These are phyloP conservation scores for Boletus rubropictus DNA, from an alignment of 768 basidiomycete species.

Conservation along the genomic window DNA sequence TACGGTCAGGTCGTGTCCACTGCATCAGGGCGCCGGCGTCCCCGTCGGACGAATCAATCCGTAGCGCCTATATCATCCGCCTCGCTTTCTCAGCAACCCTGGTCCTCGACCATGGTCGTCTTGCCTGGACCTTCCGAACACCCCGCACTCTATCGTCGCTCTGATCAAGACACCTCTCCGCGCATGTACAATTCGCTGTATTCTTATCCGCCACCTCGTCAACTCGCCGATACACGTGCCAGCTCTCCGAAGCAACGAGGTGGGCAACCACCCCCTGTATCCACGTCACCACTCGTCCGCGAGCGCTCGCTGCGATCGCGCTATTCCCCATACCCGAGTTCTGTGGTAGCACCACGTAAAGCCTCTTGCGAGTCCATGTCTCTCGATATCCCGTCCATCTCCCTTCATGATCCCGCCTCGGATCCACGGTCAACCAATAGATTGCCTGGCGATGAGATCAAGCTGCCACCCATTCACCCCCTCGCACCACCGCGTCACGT, in stretches of 20 bases:
- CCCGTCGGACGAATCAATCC: slow-evolving; percentile 47
- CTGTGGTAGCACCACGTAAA: slow-evolving; percentile 23
- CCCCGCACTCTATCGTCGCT: slow-evolving; percentile 20
- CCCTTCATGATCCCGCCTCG: slow-evolving; percentile 27
- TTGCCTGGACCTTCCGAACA: slow-evolving; percentile 24
- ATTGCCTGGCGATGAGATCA: slow-evolving; percentile 34
- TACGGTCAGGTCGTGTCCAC: slow-evolving; percentile 77
- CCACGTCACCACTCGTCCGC: slow-evolving; percentile 21
- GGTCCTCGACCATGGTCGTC: slow-evolving; percentile 45
- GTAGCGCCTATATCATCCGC: slow-evolving; percentile 29
- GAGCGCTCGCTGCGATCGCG: slow-evolving; percentile 27
- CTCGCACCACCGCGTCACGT: slow-evolving; percentile 26
- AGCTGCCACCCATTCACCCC: slow-evolving; percentile 39
- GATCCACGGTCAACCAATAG: slow-evolving; percentile 23
- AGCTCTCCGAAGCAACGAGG: slow-evolving; percentile 30
- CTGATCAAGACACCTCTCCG: slow-evolving; percentile 22
- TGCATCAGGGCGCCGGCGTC: slow-evolving; percentile 53
- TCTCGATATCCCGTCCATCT: slow-evolving; percentile 33
- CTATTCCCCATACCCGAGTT: slow-evolving; percentile 44
- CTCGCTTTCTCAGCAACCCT: slow-evolving; percentile 34
- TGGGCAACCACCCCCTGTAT: slow-evolving; percentile 22
- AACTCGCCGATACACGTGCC: slow-evolving; percentile 26
- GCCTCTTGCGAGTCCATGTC: slow-evolving; percentile 26
- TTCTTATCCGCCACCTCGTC: slow-evolving; percentile 27
- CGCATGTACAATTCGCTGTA: slow-evolving; percentile 25